Base-by-base conservation (phyloP, 1,284 basidiomycete species). In the Chiua sp. region DNA sequence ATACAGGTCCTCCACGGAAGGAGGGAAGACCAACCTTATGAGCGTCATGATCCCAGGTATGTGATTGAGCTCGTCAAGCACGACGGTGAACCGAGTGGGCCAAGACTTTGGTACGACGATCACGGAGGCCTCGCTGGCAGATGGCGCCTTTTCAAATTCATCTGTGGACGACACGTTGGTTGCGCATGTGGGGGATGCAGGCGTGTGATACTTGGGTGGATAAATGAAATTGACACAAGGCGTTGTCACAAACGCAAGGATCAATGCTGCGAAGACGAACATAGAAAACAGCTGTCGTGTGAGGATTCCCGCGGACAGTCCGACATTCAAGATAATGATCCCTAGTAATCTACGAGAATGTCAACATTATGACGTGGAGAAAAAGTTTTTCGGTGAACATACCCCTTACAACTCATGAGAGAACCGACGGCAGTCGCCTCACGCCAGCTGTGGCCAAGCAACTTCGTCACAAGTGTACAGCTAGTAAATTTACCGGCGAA, bases 401-500 rank as follows among this genome's bases (percentile, higher is more conserved):
- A 93, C 87, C 96, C 96, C 80, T 98, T 98, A 77, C 96, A 98
- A 72, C 87, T 91, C 96, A 99, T 98, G 59, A 98, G 79, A 47
- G 91, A 89, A 4, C 96, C 96, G 59, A 98, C 91, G 0, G 96
- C 88, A 26, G 87, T 84, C 1, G 91, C 84, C 75, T 98, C 95
- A 58, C 96, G 83, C 80, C 83, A 83, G 50, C 77, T 87, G 77
- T 96, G 97, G 2, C 90, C 90, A 47, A 87, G 84, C 6, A 82
- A 79, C 63, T 78, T 84, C 0, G 95, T 94, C 0, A 90, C 82
- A 3, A 87, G 70, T 1, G 86, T 81, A 67, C 92, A 96, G 0
- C 90, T 87, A 0, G 84, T 74, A 68, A 93, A 97, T 76, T 98
- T 98, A 53, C 91, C 90, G 47, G 82, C 70, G 73, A 97, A 98